Percentiles rank a stretch among this genome's conserved stretches.
phyloP scores from a whole-genome alignment of 2,329 filamentous ascomycete genomes.

The Microcera coccophila region DNA sequence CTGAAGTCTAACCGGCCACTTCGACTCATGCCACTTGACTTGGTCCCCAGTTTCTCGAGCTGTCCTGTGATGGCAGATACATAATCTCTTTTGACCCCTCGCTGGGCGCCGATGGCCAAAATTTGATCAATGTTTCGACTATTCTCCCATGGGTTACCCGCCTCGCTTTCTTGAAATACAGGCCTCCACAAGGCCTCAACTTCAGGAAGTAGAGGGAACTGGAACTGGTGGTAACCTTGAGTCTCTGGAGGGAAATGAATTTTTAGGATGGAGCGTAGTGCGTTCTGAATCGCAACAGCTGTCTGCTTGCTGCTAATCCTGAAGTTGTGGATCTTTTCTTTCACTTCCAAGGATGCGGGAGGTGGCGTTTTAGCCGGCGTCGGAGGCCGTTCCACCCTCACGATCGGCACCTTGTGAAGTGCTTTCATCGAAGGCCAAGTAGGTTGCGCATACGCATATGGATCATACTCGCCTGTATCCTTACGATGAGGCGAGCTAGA shows the following conservation, averaged over 20 bases:
- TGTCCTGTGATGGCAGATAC: conserved; percentile 46
- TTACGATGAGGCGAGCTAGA: conserved; percentile 11
- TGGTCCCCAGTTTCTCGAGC: conserved; percentile 53
- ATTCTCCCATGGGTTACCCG: conserved; percentile 28
- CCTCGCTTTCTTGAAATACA: conserved; percentile 41
- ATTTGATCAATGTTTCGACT: conserved; percentile 52
- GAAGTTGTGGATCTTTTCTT: conserved; percentile 46
- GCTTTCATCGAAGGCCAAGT: conserved; percentile 22
- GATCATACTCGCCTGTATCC: conserved; percentile 42
- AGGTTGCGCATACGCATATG: conserved; percentile 38
- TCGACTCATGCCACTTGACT: conserved; percentile 46
- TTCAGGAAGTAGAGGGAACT: conserved; percentile 46
- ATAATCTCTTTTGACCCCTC: conserved; percentile 49
- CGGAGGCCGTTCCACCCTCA: conserved; percentile 35
- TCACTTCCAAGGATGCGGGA: conserved; percentile 27
- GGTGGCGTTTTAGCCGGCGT: conserved; percentile 44
- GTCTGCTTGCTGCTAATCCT: conserved; percentile 39
- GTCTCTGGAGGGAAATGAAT: conserved; percentile 48
- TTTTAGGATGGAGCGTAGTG: conserved; percentile 50
- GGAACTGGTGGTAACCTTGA: conserved; percentile 45
- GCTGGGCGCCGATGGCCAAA: conserved; percentile 56
- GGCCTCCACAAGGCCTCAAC: conserved; percentile 51
- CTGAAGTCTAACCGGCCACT: conserved; percentile 57
- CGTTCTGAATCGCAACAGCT: conserved; percentile 54
- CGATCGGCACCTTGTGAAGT: conserved; percentile 15